Base-by-base conservation (phyloP, 345 rosid species). In the Melaleuca quinquenervia region DNA sequence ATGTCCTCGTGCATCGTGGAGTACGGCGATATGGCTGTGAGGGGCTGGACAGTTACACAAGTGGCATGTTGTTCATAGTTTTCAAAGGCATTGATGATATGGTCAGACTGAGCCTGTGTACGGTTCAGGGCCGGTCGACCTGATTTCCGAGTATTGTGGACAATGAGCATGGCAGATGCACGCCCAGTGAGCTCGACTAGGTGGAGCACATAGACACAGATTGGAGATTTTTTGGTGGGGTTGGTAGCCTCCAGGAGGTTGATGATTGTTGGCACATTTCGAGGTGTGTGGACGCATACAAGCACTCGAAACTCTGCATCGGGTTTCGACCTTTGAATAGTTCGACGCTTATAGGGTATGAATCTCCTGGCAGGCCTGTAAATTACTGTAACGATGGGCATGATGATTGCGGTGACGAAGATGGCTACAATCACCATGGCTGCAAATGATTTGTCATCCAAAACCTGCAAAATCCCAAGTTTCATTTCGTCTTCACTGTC, bases 1-100 rank as follows among this genome's bases (percentile, higher is more conserved):
- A 97, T 92, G 83, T 97, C 98, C 89, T 95, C 99, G 21, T 96
- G 99, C 98, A 97, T 96, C 52, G 99, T 94, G 26, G 98, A 90
- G 91, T 97, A 96, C 14, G 99, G 98, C 1, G 98, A 97, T 85
- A 97, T 94, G 52, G 96, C 96, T 13, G 98, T 96, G 45, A 97
- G 92, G 3, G 98, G 98, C 82, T 97, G 98, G 88, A 96, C 92
- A 11, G 96, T 90, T 36, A 93, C 94, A 85, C 84, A 90, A 1
- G 70, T 62, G 13, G 92, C 89, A 45, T 96, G 96, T 20, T 96
- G 98, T 86, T 95, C 98, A 41, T 93, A 97, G 85, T 91, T 96
- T 87, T 95, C 98, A 7, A 97, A 97, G 45, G 99, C 95, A 45
- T 93, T 90, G 85, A 97, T 95, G 89, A 96, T 97, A 87, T 96